A percentile compares a stretch with the other conserved stretches of the same genome.
These are phyloP conservation scores for Ascocoryne sarcoides DNA, from an alignment of 2,329 filamentous ascomycete genomes.

Conservation along the genomic window DNA sequence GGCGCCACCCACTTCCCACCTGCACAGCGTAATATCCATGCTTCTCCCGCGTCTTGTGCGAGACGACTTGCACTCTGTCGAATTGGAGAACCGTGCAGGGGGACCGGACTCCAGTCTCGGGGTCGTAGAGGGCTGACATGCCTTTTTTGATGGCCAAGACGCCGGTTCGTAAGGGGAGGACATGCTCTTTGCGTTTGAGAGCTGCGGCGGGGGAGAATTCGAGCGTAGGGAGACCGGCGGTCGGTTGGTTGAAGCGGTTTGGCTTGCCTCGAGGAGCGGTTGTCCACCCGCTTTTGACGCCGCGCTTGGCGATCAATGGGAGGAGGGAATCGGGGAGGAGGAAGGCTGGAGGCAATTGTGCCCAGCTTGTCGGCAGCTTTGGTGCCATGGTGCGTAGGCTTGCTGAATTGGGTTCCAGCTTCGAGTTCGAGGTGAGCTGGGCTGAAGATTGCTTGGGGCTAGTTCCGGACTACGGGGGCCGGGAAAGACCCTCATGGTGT, in stretches of 20 bases:
- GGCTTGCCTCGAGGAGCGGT: conserved; percentile 47
- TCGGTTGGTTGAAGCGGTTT: conserved; percentile 47
- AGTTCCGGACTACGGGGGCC: conserved; percentile 23
- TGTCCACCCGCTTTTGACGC: conserved; percentile 44
- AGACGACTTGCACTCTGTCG: conserved; percentile 82
- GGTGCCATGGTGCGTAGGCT: conserved; percentile 27
- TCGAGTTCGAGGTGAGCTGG: no score
- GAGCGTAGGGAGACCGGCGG: conserved; percentile 45
- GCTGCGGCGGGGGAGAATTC: conserved; percentile 53
- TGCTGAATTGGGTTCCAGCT: conserved; percentile 2
- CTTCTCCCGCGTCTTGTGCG: conserved; percentile 68
- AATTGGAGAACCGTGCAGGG: conserved; percentile 90
- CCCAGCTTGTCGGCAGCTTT: conserved; percentile 29
- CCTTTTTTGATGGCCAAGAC: conserved; percentile 85
- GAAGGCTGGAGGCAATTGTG: conserved; percentile 24
- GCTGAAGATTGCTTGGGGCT: no score
- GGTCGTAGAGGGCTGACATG: conserved; percentile 85
- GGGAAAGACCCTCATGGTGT: conserved; percentile 9
- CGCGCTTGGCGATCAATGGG: conserved; percentile 27
- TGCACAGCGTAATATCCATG: conserved; percentile 95
- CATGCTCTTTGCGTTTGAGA: conserved; percentile 47
- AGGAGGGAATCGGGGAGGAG: conserved; percentile 26
- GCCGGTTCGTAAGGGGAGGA: conserved; percentile 63
- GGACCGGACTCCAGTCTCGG: conserved; percentile 64
- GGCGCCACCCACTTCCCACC: conserved; percentile 69